Conservation (phyloP, 2,329 filamentous ascomycete genomes). For the Proliferodiscus dingleyae region DNA sequence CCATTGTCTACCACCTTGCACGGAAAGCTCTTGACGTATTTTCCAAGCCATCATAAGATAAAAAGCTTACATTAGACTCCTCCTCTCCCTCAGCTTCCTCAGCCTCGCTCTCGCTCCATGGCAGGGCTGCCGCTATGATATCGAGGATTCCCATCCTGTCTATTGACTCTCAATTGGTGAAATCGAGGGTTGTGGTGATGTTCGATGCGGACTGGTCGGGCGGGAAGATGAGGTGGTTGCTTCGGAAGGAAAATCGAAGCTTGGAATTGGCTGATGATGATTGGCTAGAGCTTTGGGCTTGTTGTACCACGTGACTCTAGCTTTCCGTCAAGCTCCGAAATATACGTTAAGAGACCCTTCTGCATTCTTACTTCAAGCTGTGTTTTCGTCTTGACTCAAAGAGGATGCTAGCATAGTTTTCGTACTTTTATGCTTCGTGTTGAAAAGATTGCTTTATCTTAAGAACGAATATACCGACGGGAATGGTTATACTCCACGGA, state of each 20-base stretch:
- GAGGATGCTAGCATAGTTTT: too few relatives aligned
- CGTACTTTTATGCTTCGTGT: too few relatives aligned
- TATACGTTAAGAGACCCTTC: too few relatives aligned
- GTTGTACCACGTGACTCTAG: constrained; percentile 1
- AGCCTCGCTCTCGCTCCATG: constrained; percentile 60
- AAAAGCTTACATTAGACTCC: constrained; percentile 33
- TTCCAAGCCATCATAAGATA: neutral
- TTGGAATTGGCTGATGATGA: constrained; percentile 24
- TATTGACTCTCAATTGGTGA: neutral
- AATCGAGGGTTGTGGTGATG: neutral
- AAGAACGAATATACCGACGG: too few relatives aligned
- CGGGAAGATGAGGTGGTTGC: constrained; percentile 8
- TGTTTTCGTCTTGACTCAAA: too few relatives aligned
- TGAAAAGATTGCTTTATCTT: too few relatives aligned
- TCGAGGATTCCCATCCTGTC: constrained; percentile 61
- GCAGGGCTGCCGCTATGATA: constrained; percentile 59
- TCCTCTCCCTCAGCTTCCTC: constrained; percentile 48
- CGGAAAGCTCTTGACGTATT: too few relatives aligned
- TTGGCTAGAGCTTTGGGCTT: constrained; percentile 18
- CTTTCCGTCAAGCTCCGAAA: neutral
- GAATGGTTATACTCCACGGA: too few relatives aligned
- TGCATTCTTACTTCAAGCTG: too few relatives aligned
- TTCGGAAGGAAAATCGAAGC: constrained; percentile 10
- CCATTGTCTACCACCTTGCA: too few relatives aligned
- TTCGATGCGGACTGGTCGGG: constrained; percentile 7